A percentile compares a stretch with the other conserved stretches of the same genome.
These are phyloP conservation scores for Cyclocybe aegerita DNA, from an alignment of 768 basidiomycete species.

Conservation along the genomic window DNA sequence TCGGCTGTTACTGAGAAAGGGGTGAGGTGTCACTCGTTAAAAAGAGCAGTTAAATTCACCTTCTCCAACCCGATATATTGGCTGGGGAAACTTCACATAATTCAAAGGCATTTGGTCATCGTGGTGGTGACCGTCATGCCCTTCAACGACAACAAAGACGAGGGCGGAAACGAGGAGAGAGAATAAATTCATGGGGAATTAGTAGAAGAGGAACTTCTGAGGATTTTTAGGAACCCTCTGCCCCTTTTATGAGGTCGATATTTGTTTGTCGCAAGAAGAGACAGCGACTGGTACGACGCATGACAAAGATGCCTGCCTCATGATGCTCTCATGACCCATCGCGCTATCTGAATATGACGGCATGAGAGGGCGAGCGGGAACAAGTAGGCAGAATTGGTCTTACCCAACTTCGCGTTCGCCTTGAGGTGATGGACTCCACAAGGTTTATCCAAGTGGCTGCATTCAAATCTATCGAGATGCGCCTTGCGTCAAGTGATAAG, in stretches of 20 bases:
- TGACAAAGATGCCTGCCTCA: constrained; percentile 16
- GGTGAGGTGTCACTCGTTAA: constrained; percentile 1
- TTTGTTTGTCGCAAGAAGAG: constrained; percentile 1
- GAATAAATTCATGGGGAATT: constrained; percentile 16
- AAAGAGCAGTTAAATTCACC: constrained; percentile 48
- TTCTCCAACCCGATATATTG: constrained; percentile 50
- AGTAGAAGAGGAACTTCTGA: background rate
- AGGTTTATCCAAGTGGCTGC: constrained; percentile 7
- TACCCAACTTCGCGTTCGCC: constrained; percentile 42
- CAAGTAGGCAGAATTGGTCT: constrained; percentile 13
- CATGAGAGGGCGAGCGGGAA: constrained; percentile 18
- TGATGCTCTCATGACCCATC: constrained; percentile 11
- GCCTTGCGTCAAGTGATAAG: constrained; percentile 11
- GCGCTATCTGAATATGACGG: constrained; percentile 15
- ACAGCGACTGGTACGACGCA: constrained; percentile 1
- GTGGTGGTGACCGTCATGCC: constrained; percentile 38
- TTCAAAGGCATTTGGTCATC: constrained; percentile 61
- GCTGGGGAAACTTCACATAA: constrained; percentile 69
- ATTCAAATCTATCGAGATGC: constrained; percentile 15
- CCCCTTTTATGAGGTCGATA: constrained; percentile 13
- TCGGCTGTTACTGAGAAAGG: constrained; percentile 64
- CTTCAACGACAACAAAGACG: constrained; percentile 24
- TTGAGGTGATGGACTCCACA: constrained; percentile 43
- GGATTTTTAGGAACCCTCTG: background rate
- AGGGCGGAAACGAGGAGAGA: constrained; percentile 21